Conservation (phyloP, 2,329 filamentous ascomycete species). For the Penicillium polonicum region DNA sequence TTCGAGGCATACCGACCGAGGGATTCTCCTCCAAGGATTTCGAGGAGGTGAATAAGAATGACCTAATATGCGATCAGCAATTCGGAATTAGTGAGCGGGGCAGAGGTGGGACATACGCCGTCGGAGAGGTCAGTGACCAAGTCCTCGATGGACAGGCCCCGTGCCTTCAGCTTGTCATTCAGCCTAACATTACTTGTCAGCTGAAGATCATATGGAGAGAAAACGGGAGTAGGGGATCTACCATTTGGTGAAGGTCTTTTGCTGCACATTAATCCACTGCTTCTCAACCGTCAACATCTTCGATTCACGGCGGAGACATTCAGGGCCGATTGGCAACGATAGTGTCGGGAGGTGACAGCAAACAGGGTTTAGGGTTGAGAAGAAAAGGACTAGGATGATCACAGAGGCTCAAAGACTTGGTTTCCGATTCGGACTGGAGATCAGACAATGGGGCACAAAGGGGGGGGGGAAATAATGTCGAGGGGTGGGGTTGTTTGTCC, state of each 20-base stretch:
- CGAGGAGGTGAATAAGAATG: slow-evolving; percentile 92
- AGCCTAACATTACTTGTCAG: slow-evolving; percentile 59
- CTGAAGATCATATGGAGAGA: background rate
- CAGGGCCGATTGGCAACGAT: slow-evolving; percentile 28
- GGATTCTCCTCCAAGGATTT: slow-evolving; percentile 91
- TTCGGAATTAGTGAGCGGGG: background rate
- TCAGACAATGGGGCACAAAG: slow-evolving; percentile 7
- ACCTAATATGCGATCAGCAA: slow-evolving; percentile 56
- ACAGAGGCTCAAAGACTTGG: slow-evolving; percentile 6
- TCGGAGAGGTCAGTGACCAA: slow-evolving; percentile 87
- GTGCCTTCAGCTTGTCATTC: slow-evolving; percentile 85
- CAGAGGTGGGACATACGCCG: slow-evolving; percentile 64
- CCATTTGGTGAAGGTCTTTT: slow-evolving; percentile 99
- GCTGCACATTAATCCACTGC: slow-evolving; percentile 75
- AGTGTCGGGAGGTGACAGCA: slow-evolving; percentile 4
- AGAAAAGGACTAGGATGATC: slow-evolving; percentile 1
- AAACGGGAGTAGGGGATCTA: slow-evolving; percentile 33
- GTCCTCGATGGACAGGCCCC: slow-evolving; percentile 78
- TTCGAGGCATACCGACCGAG: slow-evolving; percentile 95
- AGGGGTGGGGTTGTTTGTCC: slow-evolving; percentile 3
- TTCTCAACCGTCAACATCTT: slow-evolving; percentile 56
- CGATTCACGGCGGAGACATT: slow-evolving; percentile 27
- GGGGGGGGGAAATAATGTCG: background rate
- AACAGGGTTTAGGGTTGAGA: slow-evolving; percentile 5
- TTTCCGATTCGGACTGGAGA: slow-evolving; percentile 16